These are phyloP conservation scores for Beauveria sp. DNA, from an alignment of 2,329 filamentous ascomycete species.

Conservation along the genomic window DNA sequence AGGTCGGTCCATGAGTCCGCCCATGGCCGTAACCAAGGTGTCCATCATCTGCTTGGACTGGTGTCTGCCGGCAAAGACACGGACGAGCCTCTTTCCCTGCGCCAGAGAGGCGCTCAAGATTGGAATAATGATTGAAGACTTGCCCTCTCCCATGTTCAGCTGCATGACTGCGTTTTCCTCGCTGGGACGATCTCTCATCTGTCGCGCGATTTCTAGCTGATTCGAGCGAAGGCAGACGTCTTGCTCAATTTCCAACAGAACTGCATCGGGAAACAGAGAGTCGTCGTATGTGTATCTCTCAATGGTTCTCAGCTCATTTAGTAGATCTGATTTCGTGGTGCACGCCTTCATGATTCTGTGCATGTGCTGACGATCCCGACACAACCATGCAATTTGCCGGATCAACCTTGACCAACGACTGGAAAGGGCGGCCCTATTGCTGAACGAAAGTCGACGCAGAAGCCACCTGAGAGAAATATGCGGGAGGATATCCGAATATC, in stretches of 20 bases:
- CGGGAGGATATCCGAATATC: background rate
- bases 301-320: background rate
- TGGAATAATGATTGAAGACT: slow-evolving; percentile 61
- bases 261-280: slow-evolving; percentile 41
- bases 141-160: slow-evolving; percentile 66
- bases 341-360: slow-evolving; percentile 28
- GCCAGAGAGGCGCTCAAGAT: slow-evolving; percentile 50
- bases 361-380: background rate
- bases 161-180: slow-evolving; percentile 50
- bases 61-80: slow-evolving; percentile 55
- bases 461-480: background rate
- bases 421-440: accelerated
- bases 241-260: slow-evolving; percentile 59
- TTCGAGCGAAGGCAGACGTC: slow-evolving; percentile 52
- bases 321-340: slow-evolving; percentile 18
- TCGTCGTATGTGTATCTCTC: background rate
- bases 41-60: slow-evolving; percentile 54
- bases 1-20: slow-evolving; percentile 45
- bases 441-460: background rate
- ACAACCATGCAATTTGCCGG: background rate
- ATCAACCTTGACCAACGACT: background rate
- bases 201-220: slow-evolving; percentile 48
- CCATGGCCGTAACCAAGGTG: slow-evolving; percentile 45
- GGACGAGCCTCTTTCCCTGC: slow-evolving; percentile 40
- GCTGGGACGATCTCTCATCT: slow-evolving; percentile 42